Evolutionary conservation across 2,329 filamentous ascomycete species (phyloP).

Genomic region (Aspergillus fructus): DNA sequence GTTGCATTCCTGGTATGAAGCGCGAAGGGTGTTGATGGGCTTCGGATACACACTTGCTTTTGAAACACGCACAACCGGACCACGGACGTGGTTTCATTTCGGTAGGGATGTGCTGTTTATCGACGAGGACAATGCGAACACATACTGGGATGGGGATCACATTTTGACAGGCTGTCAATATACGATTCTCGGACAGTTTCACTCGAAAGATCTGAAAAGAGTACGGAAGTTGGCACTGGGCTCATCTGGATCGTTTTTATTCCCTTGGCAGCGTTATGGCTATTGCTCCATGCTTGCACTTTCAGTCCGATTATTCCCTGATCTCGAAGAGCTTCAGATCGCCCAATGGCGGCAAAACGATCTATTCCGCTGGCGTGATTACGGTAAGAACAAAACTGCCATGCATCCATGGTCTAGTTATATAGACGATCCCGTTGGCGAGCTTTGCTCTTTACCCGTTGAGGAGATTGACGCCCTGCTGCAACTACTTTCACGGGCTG

Average conservation of each 20-base stretch:
- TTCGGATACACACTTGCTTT: conserved; percentile 1
- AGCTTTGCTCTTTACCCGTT: background rate
- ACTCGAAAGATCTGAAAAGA: background rate
- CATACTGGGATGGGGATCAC: background rate
- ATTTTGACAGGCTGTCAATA: background rate
- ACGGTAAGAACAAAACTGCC: background rate
- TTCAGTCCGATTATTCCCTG: background rate
- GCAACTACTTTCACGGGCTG: background rate
- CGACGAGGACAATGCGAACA: background rate
- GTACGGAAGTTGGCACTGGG: background rate
- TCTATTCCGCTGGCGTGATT: background rate
- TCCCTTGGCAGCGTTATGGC: background rate
- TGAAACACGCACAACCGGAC: background rate
- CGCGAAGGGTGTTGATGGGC: background rate
- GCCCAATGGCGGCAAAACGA: background rate
- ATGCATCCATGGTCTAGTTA: background rate
- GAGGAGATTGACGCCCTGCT: conserved; percentile 1
- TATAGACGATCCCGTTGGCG: background rate
- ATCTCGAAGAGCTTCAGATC: conserved; percentile 1
- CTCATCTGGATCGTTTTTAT: background rate
- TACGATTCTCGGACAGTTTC: background rate
- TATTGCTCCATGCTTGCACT: background rate
- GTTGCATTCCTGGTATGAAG: background rate
- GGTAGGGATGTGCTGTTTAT: conserved; percentile 2
- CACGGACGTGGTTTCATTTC: background rate